phyloP scores from a whole-genome alignment of 2,329 filamentous ascomycete genomes.

The Calonectria multiphialidica region DNA sequence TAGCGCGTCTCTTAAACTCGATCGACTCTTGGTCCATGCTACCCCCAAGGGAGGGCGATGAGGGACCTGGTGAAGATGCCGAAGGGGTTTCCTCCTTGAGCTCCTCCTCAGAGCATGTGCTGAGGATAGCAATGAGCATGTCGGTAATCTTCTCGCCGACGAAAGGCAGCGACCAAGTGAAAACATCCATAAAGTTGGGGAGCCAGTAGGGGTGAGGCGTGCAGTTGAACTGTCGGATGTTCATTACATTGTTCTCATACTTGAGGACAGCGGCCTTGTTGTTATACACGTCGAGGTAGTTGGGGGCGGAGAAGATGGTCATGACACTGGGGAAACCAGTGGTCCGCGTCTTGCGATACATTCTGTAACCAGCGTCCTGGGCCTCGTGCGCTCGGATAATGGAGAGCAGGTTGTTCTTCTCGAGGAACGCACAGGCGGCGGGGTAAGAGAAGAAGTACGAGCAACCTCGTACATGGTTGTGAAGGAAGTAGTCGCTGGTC shows the following conservation, averaged over 20 bases:
- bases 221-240: constrained; percentile 99
- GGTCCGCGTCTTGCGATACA: constrained; percentile 98
- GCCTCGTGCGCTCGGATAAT: constrained; percentile 98
- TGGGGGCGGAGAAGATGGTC: constrained; percentile 99
- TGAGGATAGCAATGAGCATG: constrained; percentile 98
- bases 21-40: constrained; percentile 82
- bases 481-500: constrained; percentile 95
- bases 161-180: constrained; percentile 99
- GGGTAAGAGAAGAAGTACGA: constrained; percentile 99
- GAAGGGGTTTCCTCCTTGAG: constrained; percentile 87
- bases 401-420: constrained; percentile 98
- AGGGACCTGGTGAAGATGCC: constrained; percentile 75
- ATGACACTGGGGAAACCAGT: constrained; percentile 99
- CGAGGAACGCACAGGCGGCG: constrained; percentile 94
- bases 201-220: constrained; percentile 99
- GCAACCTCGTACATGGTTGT: constrained; percentile 98
- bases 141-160: constrained; percentile 99
- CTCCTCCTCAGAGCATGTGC: constrained; percentile 99
- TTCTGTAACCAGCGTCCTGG: constrained; percentile 97
- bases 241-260: constrained; percentile 99
- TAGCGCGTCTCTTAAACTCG: constrained; percentile 94
- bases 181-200: constrained; percentile 99
- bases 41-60: constrained; percentile 73
- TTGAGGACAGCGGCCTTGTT: constrained; percentile 99
- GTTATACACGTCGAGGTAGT: constrained; percentile 99